Evolutionary conservation across 495 filamentous ascomycete genomes (phyloP).

Genomic region (Penicillium longicatenatum): DNA sequence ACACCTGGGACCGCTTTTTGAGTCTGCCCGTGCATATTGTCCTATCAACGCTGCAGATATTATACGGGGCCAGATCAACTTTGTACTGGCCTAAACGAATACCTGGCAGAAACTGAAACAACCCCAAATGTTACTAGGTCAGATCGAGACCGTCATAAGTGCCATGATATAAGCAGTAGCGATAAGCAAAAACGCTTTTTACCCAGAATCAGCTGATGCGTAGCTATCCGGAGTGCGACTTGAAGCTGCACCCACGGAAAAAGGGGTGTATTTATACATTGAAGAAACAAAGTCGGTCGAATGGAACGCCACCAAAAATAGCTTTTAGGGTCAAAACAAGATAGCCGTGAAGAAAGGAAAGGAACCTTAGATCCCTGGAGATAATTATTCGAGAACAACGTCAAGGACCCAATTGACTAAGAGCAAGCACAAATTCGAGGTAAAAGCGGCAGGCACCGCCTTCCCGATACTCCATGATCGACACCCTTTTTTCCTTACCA

Average conservation of each 20-base stretch:
- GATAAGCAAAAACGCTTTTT: neutral
- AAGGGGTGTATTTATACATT: neutral
- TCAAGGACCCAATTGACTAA: neutral
- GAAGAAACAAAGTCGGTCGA: neutral
- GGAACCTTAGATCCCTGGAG: neutral
- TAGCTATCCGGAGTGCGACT: neutral
- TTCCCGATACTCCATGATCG: slow-evolving; percentile 26
- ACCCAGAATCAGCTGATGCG: neutral
- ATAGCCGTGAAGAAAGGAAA: neutral
- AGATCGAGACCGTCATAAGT: neutral
- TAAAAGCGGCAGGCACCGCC: slow-evolving; percentile 23
- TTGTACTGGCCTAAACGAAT: neutral
- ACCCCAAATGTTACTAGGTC: neutral
- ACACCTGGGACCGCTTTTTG: neutral
- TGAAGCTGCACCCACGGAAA: neutral
- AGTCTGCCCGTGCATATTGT: slow-evolving; percentile 3
- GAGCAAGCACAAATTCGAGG: neutral
- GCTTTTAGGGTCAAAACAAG: neutral
- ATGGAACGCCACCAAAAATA: neutral
- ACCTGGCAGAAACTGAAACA: neutral
- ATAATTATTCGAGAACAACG: no score
- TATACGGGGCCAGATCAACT: neutral
- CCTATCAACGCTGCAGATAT: neutral
- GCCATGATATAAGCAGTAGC: neutral
- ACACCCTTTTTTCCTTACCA: slow-evolving; percentile 19